Percentiles rank a stretch among this genome's conserved stretches.
Conservation (phyloP, 2,329 filamentous ascomycete species). For the Colletotrichum lindemuthianum region DNA sequence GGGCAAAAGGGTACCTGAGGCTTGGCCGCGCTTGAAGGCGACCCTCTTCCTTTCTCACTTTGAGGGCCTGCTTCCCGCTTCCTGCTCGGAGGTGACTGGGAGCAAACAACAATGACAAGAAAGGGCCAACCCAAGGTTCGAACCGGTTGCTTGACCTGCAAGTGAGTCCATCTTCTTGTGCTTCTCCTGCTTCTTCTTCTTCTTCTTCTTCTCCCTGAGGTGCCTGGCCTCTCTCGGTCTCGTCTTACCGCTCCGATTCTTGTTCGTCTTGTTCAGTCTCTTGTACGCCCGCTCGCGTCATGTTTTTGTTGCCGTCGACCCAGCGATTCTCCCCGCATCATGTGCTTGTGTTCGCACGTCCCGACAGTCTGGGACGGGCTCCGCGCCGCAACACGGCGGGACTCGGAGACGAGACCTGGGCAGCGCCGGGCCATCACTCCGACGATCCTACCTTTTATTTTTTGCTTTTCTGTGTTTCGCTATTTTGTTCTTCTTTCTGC, state of each 20-base stretch:
- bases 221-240: too few species aligned
- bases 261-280: neutral
- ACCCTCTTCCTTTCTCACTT: conserved; percentile 7
- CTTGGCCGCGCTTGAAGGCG: neutral
- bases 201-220: neutral
- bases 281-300: neutral
- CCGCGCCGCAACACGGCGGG: neutral
- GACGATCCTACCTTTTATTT: too few species aligned
- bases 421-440: neutral
- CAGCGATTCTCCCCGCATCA: neutral
- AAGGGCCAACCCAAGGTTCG: conserved; percentile 49
- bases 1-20: conserved; percentile 11
- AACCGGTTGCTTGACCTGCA: conserved; percentile 65
- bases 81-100: neutral
- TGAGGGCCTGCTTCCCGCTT: neutral
- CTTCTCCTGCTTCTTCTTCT: neutral
- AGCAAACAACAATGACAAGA: conserved; percentile 24
- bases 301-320: neutral
- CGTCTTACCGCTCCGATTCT: too few species aligned
- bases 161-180: conserved; percentile 52
- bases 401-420: conserved; percentile 1
- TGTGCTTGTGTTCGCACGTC: neutral
- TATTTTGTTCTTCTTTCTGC: neutral
- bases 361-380: neutral
- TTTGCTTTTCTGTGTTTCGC: neutral